phyloP scores from a whole-genome alignment of 495 filamentous ascomycete species.

The Hypoxylon perforatum region DNA sequence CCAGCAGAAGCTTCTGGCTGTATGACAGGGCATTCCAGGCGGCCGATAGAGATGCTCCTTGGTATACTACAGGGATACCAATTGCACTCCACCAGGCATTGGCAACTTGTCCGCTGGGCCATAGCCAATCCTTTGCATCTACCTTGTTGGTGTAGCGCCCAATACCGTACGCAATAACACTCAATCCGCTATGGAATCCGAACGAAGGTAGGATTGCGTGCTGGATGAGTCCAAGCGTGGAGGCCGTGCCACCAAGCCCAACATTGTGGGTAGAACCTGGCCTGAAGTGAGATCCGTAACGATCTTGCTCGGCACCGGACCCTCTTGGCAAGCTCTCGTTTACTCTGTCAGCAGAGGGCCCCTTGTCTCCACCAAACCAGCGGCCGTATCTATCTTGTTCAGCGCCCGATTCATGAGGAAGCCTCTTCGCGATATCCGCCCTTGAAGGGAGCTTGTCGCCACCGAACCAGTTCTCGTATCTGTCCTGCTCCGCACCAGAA shows the following conservation, averaged over 20 bases:
- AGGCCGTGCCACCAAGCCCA: constrained; percentile 22
- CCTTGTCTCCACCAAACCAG: constrained; percentile 29
- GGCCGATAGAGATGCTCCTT: constrained; percentile 50
- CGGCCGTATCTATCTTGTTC: constrained; percentile 38
- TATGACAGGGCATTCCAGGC: constrained; percentile 60
- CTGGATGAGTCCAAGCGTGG: constrained; percentile 30
- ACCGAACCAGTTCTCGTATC: constrained; percentile 41
- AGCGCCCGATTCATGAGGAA: constrained; percentile 29
- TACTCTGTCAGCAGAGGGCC: not conserved
- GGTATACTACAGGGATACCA: constrained; percentile 54
- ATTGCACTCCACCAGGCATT: constrained; percentile 70
- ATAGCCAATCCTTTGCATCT: constrained; percentile 68
- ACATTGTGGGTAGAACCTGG: not conserved
- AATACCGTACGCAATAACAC: constrained; percentile 57
- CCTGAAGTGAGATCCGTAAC: constrained; percentile 28
- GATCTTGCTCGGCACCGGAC: constrained; percentile 33
- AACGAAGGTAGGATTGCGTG: constrained; percentile 36
- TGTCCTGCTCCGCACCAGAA: constrained; percentile 39
- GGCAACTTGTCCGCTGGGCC: constrained; percentile 63
- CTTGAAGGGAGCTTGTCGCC: constrained; percentile 35
- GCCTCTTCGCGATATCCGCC: constrained; percentile 31
- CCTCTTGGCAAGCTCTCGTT: constrained; percentile 23
- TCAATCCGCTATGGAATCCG: constrained; percentile 28
- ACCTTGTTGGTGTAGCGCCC: constrained; percentile 60
- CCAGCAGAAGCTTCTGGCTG: constrained; percentile 62